Conservation (phyloP, 345 rosid genomes). For the Iberis pinnata region DNA sequence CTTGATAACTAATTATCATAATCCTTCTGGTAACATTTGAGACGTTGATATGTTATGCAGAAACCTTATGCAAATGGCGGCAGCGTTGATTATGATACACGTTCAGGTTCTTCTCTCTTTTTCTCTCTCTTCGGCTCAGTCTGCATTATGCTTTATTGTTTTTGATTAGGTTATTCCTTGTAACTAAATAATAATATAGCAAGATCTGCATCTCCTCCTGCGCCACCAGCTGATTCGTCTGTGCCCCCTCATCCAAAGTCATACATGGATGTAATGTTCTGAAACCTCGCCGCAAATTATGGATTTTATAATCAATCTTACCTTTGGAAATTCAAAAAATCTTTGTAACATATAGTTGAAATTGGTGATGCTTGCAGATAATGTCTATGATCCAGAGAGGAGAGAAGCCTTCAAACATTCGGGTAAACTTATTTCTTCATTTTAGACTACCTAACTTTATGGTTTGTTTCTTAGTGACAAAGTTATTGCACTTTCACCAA, state of each 20-base stretch:
- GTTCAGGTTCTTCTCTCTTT: conserved; percentile 46
- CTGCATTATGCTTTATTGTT: conserved; percentile 1
- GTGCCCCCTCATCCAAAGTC: conserved; percentile 78
- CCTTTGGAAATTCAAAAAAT: not conserved
- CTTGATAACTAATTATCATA: not conserved
- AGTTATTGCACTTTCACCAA: not conserved
- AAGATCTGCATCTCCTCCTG: conserved; percentile 69
- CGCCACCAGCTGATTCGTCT: conserved; percentile 44
- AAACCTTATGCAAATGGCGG: conserved; percentile 53
- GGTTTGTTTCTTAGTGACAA: not conserved
- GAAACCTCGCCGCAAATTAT: conserved; percentile 1
- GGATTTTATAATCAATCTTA: not conserved
- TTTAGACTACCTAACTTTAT: not conserved
- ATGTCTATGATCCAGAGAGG: conserved; percentile 94
- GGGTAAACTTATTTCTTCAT: conserved; percentile 38
- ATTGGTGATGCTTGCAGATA: conserved; percentile 44
- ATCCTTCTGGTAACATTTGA: conserved; percentile 36
- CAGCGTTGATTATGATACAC: conserved; percentile 40
- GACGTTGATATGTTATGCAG: conserved; percentile 31
- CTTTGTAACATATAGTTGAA: conserved; percentile 1
- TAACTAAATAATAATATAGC: conserved; percentile 39
- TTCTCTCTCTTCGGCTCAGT: conserved; percentile 17
- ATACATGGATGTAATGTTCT: conserved; percentile 71
- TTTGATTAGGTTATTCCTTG: conserved; percentile 9
- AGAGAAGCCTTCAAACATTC: conserved; percentile 86